Base-by-base conservation (phyloP, 208 protist species). In the Trypanosoma platydactyli region DNA sequence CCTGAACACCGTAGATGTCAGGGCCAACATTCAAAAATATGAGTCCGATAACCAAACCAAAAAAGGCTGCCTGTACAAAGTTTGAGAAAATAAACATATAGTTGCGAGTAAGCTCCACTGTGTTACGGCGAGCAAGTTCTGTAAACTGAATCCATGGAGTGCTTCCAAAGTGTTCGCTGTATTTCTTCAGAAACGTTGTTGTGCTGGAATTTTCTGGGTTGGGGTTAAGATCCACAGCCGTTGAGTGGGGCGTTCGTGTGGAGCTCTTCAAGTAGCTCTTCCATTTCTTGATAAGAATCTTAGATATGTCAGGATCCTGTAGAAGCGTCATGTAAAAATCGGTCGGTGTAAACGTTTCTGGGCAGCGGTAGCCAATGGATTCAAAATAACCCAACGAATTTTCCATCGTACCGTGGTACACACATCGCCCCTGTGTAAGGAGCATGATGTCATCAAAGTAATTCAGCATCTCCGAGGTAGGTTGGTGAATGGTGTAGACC, bases 401-500 rank as follows among this genome's bases (percentile, higher is more conserved):
- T 27, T 44, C 42, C 77, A 83, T 87, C 27, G 80, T 76, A 27
- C 95, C 95, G 74, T 89, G 81, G 77, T 96, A 98, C 25, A 80
- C 83, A 53, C 84, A 77, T 18, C 70, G 68, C 29, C 96, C 96
- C 41, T 79, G 58, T 24, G 69, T 77, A 60, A 98, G 72, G 42
- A 98, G 77, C 75, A 98, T 84, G 24, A 98, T 52, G 38, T 96
- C 77, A 54, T 98, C 94, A 80, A 98, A 98, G 58, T 86, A 73
- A 16, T 42, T 68, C 52, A 97, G 91, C 54, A 97, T 80, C 53
- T 95, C 87, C 9, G 84, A 80, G 4, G 82, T 87, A n/a, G 97
- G 97, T 80, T 98, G 95, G 64, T 98, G 97, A 71, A 98, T 97
- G 25, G 92, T 98, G 71, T 84, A 89, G 27, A 98, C 83, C 22